Conservation (phyloP, 2,329 filamentous ascomycete species). For the Fusarium pseudograminearum region DNA sequence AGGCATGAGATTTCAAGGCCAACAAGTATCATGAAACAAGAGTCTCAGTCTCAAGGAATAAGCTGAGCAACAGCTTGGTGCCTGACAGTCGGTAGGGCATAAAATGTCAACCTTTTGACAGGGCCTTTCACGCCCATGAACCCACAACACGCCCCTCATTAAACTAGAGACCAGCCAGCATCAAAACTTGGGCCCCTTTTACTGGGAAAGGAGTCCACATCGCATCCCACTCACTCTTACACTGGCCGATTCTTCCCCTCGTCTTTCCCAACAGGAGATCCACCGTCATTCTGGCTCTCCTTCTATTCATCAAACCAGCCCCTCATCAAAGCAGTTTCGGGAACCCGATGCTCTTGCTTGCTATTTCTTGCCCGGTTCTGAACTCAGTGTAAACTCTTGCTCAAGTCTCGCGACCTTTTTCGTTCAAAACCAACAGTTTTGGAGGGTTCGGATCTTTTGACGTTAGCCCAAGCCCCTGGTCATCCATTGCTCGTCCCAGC, state of each 20-base stretch:
- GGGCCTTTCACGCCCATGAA: constrained; percentile 31
- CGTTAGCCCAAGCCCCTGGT: constrained; percentile 22
- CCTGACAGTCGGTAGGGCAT: constrained; percentile 35
- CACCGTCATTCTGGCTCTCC: constrained; percentile 29
- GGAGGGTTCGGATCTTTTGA: constrained; percentile 15
- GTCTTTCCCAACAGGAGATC: constrained; percentile 30
- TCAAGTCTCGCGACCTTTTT: constrained; percentile 6
- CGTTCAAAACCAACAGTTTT: constrained; percentile 7
- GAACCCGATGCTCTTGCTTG: constrained; percentile 25
- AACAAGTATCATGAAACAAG: constrained; percentile 26
- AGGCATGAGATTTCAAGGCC: constrained; percentile 15
- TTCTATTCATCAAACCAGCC: constrained; percentile 31
- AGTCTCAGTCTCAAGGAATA: constrained; percentile 37
- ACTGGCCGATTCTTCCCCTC: constrained; percentile 35
- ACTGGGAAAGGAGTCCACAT: constrained; percentile 41
- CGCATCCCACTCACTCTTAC: constrained; percentile 41
- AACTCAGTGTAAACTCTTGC: background rate
- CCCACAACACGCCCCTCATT: constrained; percentile 41
- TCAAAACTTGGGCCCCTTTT: constrained; percentile 39
- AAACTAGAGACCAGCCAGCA: constrained; percentile 37
- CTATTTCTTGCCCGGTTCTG: constrained; percentile 21
- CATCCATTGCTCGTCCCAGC: constrained; percentile 36
- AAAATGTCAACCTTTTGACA: constrained; percentile 32
- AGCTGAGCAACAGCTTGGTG: constrained; percentile 31
- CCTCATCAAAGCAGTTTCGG: constrained; percentile 35